Percentiles rank a stretch among this genome's conserved stretches.
Evolutionary conservation across 2,329 filamentous ascomycete species (phyloP).

Genomic region (Pseudohalonectria lignicola): DNA sequence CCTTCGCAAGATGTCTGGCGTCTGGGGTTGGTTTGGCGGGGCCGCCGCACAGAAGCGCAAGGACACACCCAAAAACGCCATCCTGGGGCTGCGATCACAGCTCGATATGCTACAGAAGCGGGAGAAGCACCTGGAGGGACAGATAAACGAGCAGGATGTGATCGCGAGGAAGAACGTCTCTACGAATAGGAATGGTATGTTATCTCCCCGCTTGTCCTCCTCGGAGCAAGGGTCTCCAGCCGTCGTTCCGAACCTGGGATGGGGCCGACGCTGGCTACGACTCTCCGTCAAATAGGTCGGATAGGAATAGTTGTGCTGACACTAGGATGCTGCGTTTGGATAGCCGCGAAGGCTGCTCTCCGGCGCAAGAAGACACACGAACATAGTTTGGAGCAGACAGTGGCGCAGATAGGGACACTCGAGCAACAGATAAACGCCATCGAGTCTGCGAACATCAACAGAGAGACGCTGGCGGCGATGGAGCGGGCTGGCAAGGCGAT

Average conservation of each 20-base stretch:
- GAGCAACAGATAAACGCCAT: slow-evolving; percentile 96
- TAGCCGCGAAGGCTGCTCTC: slow-evolving; percentile 82
- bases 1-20: slow-evolving; percentile 50
- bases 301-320: too few species aligned
- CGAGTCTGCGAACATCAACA: slow-evolving; percentile 97
- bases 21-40: slow-evolving; percentile 91
- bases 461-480: slow-evolving; percentile 91
- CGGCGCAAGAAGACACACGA: slow-evolving; percentile 92
- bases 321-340: too few species aligned
- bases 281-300: too few species aligned
- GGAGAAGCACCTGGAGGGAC: slow-evolving; percentile 79
- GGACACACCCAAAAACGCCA: slow-evolving; percentile 94
- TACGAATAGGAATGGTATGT: slow-evolving; percentile 81
- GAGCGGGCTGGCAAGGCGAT: slow-evolving; percentile 83
- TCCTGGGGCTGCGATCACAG: slow-evolving; percentile 75
- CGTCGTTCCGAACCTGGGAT: too few species aligned
- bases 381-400: slow-evolving; percentile 82
- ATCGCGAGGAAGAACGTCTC: slow-evolving; percentile 81
- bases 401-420: slow-evolving; percentile 78
- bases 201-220: too few species aligned
- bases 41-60: slow-evolving; percentile 74
- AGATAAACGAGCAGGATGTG: slow-evolving; percentile 86
- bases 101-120: slow-evolving; percentile 97
- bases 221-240: too few species aligned
- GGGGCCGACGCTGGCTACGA: too few species aligned